phyloP scores from a whole-genome alignment of 2,329 filamentous ascomycete species.

The Colletotrichum lini region DNA sequence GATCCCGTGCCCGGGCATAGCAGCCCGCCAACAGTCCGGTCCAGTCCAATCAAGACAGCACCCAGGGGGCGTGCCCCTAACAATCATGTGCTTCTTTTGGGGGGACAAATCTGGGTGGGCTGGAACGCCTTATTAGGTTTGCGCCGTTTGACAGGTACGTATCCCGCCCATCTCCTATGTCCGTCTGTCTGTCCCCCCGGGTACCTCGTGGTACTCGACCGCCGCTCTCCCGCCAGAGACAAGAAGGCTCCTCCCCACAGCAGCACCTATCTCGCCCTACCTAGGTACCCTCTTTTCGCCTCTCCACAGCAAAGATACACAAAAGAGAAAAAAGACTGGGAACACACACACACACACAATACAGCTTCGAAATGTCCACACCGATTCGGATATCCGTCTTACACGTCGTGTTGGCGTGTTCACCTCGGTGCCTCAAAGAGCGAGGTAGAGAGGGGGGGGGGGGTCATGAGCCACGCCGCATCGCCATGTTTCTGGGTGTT shows the following conservation, averaged over 20 bases:
- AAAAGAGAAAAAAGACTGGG: background rate
- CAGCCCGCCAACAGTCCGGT: background rate
- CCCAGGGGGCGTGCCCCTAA: conserved; percentile 1
- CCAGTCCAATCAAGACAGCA: background rate
- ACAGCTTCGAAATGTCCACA: no score
- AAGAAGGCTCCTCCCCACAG: background rate
- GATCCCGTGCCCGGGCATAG: background rate
- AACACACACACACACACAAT: no score
- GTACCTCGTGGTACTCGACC: conserved; percentile 7
- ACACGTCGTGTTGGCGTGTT: no score
- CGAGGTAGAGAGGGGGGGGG: no score
- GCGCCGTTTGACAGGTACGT: conserved; percentile 8
- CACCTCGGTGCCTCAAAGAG: no score
- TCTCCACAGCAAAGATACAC: conserved; percentile 17
- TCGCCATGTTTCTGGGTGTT: no score
- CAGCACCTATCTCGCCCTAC: background rate
- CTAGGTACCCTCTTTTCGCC: background rate
- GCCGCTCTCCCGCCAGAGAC: conserved; percentile 5
- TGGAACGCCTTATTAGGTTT: background rate
- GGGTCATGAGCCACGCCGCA: no score
- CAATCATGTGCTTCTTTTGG: background rate
- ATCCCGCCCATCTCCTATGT: background rate
- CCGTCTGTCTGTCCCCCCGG: no score
- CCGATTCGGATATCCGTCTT: no score
- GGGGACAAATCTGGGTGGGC: background rate